Percentiles rank a stretch among this genome's conserved stretches.
Conservation (phyloP, 2,329 filamentous ascomycete genomes). For the Aspergillus viridinutans region DNA sequence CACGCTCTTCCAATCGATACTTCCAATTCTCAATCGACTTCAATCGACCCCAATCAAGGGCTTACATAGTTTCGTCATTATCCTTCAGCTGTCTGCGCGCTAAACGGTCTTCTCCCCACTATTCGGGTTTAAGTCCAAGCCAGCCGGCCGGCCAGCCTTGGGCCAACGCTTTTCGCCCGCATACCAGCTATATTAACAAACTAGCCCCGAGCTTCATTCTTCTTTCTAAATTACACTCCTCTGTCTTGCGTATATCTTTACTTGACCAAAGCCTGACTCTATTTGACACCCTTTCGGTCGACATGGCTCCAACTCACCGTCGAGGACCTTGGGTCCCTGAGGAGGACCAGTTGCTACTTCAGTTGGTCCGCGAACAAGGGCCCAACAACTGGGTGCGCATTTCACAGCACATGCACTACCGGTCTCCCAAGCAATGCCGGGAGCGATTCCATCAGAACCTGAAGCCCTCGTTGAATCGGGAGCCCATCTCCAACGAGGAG, state of each 20-base stretch:
- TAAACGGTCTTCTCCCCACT: conserved; percentile 1
- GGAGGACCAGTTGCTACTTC: conserved; percentile 68
- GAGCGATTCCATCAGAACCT: conserved; percentile 94
- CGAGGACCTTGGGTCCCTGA: conserved; percentile 79
- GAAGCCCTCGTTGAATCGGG: conserved; percentile 69
- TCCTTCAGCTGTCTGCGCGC: neutral
- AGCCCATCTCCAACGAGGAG: conserved; percentile 68
- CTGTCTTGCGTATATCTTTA: neutral
- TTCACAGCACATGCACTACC: conserved; percentile 66
- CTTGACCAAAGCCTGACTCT: neutral
- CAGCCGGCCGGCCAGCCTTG: conserved; percentile 1
- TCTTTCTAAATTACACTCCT: neutral
- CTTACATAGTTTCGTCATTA: neutral
- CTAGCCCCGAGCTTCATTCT: neutral
- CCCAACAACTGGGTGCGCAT: conserved; percentile 89
- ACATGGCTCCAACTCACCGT: conserved; percentile 53
- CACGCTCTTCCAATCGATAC: conserved; percentile 7
- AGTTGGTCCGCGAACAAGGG: conserved; percentile 67
- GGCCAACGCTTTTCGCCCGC: conserved; percentile 1
- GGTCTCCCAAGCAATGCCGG: conserved; percentile 90
- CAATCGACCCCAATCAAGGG: neutral
- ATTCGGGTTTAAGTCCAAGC: neutral
- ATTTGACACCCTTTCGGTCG: conserved; percentile 3
- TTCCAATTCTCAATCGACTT: neutral
- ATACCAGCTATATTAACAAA: neutral